phyloP scores from a whole-genome alignment of 441 rosid species.

The Hura crepitans region DNA sequence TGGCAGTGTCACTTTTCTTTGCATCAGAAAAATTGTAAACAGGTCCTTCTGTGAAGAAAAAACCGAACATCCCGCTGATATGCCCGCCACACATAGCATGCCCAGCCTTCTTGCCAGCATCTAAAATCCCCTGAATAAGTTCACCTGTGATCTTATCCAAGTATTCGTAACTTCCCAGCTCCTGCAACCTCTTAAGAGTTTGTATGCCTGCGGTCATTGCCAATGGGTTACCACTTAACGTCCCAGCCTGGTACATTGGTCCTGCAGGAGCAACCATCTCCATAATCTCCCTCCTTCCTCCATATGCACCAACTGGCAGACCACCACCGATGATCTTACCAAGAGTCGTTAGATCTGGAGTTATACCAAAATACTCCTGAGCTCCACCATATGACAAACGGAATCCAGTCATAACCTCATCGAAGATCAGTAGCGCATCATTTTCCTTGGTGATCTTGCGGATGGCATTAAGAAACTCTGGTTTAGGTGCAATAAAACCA shows the following conservation, averaged over 20 bases:
- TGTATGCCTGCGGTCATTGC: conserved; percentile 95
- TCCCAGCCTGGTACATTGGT: conserved; percentile 96
- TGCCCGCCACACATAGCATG: conserved; percentile 80
- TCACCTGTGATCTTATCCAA: conserved; percentile 66
- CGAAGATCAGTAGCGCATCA: conserved; percentile 64
- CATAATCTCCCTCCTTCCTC: conserved; percentile 90
- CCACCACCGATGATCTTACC: conserved; percentile 98
- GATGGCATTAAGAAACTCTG: conserved; percentile 62
- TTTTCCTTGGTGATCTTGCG: conserved; percentile 55
- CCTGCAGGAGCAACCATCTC: conserved; percentile 97
- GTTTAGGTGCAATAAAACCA: conserved; percentile 67
- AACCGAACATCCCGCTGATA: conserved; percentile 83
- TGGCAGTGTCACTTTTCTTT: conserved; percentile 66
- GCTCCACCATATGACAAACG: conserved; percentile 90
- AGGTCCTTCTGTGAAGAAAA: conserved; percentile 90
- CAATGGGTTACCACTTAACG: conserved; percentile 86
- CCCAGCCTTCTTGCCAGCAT: conserved; percentile 78
- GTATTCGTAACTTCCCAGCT: conserved; percentile 74
- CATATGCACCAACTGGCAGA: conserved; percentile 92
- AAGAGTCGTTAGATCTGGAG: conserved; percentile 75
- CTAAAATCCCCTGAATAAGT: conserved; percentile 59
- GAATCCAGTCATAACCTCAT: conserved; percentile 96
- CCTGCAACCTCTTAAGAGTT: conserved; percentile 62
- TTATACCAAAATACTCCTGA: conserved; percentile 75
- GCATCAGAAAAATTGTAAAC: conserved; percentile 71